Conservation (phyloP, 352 stramenopile genomes). For the Phytophthora capsici region DNA sequence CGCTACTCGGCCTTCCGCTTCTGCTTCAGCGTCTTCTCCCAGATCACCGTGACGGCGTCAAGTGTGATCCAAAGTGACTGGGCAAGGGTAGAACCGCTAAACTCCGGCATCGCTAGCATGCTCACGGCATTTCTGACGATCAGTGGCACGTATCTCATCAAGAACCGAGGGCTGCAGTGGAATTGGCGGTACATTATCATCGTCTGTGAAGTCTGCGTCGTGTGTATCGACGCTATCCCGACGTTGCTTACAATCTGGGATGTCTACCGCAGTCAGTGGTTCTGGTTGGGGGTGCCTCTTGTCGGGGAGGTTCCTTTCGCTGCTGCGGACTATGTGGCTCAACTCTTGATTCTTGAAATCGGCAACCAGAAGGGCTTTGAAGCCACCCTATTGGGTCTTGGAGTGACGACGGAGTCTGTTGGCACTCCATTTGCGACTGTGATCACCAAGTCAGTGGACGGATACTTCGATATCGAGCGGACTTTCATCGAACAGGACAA, state of each 20-base stretch:
- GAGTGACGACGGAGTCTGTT: slow-evolving; percentile 41
- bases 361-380: slow-evolving; percentile 48
- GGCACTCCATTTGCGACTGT: slow-evolving; percentile 50
- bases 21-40: slow-evolving; percentile 46
- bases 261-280: slow-evolving; percentile 62
- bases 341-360: slow-evolving; percentile 55
- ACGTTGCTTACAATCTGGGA: slow-evolving; percentile 65
- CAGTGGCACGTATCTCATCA: slow-evolving; percentile 36
- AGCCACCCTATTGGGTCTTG: slow-evolving; percentile 48
- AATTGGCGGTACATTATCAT: slow-evolving; percentile 57
- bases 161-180: slow-evolving; percentile 56
- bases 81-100: slow-evolving; percentile 63
- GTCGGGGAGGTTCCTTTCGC: slow-evolving; percentile 44
- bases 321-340: slow-evolving; percentile 37
- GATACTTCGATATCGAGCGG: slow-evolving; percentile 55
- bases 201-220: slow-evolving; percentile 41
- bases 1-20: slow-evolving; percentile 53
- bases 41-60: slow-evolving; percentile 48
- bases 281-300: slow-evolving; percentile 60
- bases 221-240: slow-evolving; percentile 46
- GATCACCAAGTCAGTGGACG: slow-evolving; percentile 58
- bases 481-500: slow-evolving; percentile 43
- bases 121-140: slow-evolving; percentile 46
- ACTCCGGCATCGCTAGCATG: slow-evolving; percentile 55
- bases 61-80: slow-evolving; percentile 56